phyloP scores from a whole-genome alignment of 345 rosid species.

The Eutrema japonicum region DNA sequence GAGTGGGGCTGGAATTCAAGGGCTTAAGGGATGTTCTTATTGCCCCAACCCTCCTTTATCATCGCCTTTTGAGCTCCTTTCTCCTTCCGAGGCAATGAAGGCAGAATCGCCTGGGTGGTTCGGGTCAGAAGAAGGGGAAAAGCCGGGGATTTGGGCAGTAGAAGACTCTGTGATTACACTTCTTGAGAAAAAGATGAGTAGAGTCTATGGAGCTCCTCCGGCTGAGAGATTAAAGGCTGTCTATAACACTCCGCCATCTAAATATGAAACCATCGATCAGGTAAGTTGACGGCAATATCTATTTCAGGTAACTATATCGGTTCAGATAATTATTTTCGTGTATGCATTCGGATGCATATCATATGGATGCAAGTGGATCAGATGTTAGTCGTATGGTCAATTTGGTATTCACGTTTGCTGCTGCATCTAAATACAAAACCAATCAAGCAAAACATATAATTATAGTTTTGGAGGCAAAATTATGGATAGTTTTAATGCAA shows the following conservation, averaged over 20 bases:
- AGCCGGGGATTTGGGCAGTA: conserved; percentile 67
- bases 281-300: conserved; percentile 41
- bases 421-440: neutral
- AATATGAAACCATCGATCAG: conserved; percentile 92
- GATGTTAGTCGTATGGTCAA: neutral
- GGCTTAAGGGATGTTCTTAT: conserved; percentile 67
- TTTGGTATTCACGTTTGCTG: neutral
- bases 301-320: neutral
- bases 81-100: conserved; percentile 86
- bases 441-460: neutral
- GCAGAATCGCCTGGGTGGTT: conserved; percentile 67
- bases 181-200: conserved; percentile 63
- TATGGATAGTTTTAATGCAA: neutral
- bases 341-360: neutral
- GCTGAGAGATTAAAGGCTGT: conserved; percentile 68
- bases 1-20: conserved; percentile 61
- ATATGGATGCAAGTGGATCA: neutral
- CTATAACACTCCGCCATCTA: conserved; percentile 75
- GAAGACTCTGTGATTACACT: conserved; percentile 68
- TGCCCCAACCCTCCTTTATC: conserved; percentile 70
- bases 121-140: conserved; percentile 56
- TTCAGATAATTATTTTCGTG: neutral
- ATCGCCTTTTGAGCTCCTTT: conserved; percentile 72
- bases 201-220: conserved; percentile 80
- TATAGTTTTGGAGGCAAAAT: neutral